phyloP scores from a whole-genome alignment of 2,329 filamentous ascomycete genomes.

The Talaromyces sp. region DNA sequence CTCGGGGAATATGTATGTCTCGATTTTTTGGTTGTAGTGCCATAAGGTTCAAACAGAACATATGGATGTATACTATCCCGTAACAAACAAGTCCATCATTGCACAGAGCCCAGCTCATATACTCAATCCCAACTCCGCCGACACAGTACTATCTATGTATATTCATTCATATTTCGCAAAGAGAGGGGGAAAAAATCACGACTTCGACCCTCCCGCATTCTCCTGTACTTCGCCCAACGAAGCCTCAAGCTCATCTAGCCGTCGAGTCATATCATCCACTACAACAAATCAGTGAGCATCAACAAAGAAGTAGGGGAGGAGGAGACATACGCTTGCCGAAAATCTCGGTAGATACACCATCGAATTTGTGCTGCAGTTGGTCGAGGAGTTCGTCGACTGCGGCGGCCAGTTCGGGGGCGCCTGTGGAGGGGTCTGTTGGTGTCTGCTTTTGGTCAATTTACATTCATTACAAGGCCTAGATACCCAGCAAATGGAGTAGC shows the following conservation, averaged over 20 bases:
- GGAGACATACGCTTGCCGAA: conserved; percentile 76
- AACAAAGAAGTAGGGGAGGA: background rate
- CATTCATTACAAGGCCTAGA: background rate
- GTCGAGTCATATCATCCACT: conserved; percentile 94
- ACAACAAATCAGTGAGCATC: background rate
- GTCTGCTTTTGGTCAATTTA: conserved; percentile 7
- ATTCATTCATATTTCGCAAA: background rate
- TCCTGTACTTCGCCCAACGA: conserved; percentile 61
- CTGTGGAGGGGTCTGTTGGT: conserved; percentile 21
- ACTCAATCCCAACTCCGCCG: background rate
- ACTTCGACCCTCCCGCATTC: conserved; percentile 30
- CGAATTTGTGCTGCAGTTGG: conserved; percentile 80
- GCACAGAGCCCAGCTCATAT: background rate
- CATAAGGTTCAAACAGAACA: background rate
- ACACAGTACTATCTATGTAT: background rate
- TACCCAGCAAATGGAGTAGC: no score
- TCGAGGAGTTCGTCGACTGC: conserved; percentile 86
- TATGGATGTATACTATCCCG: background rate
- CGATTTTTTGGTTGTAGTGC: background rate
- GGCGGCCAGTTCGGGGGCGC: conserved; percentile 60
- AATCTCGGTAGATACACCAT: conserved; percentile 78
- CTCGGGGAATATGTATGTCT: background rate
- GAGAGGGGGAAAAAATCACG: background rate
- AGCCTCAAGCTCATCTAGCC: conserved; percentile 78
- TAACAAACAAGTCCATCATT: background rate